phyloP scores from a whole-genome alignment of 179 eudicot species.

The Spergularia azorica region DNA sequence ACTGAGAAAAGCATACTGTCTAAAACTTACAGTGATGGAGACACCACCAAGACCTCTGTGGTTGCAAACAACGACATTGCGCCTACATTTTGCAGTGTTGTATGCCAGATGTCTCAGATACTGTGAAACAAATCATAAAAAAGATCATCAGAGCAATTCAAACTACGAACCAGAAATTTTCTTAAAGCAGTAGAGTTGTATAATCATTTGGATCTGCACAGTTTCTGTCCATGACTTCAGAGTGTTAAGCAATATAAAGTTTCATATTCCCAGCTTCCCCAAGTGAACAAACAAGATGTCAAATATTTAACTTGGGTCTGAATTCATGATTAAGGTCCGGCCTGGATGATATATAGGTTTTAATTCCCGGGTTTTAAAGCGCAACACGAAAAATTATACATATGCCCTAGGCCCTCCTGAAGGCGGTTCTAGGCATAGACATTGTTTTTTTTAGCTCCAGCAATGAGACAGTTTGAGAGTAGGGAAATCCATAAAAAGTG shows the following conservation, averaged over 20 bases:
- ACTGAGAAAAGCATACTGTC: background rate
- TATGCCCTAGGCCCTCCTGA: background rate
- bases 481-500: no score
- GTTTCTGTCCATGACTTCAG: background rate
- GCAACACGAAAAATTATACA: background rate
- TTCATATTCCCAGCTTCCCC: background rate
- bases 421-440: background rate
- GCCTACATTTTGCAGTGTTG: slow-evolving; percentile 71
- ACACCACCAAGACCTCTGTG: slow-evolving; percentile 99
- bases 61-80: slow-evolving; percentile 91
- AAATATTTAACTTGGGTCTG: background rate
- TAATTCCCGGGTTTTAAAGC: background rate
- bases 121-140: slow-evolving; percentile 40
- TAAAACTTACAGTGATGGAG: slow-evolving; percentile 76
- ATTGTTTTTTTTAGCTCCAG: background rate
- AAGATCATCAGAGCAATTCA: slow-evolving; percentile 5
- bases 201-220: background rate
- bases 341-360: background rate
- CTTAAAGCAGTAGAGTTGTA: background rate
- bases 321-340: background rate
- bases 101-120: slow-evolving; percentile 80
- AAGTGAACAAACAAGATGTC: background rate
- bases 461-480: background rate
- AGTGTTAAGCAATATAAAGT: background rate
- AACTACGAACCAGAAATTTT: background rate